phyloP scores from a whole-genome alignment of 768 basidiomycete genomes.

The Lentinula lateritia region DNA sequence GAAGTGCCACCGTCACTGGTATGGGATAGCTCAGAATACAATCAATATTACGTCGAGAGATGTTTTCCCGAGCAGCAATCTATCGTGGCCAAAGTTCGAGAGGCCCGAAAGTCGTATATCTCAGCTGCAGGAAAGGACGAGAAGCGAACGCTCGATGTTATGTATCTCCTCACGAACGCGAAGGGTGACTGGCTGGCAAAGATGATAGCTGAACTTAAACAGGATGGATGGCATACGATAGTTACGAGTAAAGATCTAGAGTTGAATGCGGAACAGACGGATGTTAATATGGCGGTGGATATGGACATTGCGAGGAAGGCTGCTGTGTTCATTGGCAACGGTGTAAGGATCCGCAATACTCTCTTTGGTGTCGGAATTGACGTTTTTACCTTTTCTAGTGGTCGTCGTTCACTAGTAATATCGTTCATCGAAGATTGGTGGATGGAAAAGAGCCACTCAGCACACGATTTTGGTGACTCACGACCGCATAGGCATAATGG shows the following conservation, averaged over 20 bases:
- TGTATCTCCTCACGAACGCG: slow-evolving; percentile 51
- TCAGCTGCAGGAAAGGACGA: slow-evolving; percentile 13
- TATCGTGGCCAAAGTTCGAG: slow-evolving; percentile 33
- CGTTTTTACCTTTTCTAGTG: slow-evolving; percentile 24
- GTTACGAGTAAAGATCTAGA: slow-evolving; percentile 34
- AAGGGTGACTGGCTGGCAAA: slow-evolving; percentile 35
- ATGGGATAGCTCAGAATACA: slow-evolving; percentile 26
- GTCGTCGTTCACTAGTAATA: slow-evolving; percentile 46
- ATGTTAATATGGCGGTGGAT: slow-evolving; percentile 22
- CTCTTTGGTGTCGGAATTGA: slow-evolving; percentile 24
- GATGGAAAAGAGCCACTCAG: slow-evolving; percentile 37
- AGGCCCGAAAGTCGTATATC: slow-evolving; percentile 31
- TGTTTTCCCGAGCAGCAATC: slow-evolving; percentile 39
- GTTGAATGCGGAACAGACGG: slow-evolving; percentile 15
- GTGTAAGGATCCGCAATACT: slow-evolving; percentile 12
- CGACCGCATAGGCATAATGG: too few relatives aligned
- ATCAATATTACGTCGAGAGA: slow-evolving; percentile 34
- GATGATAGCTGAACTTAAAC: slow-evolving; percentile 29
- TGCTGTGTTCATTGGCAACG: slow-evolving; percentile 30
- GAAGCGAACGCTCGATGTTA: slow-evolving; percentile 26
- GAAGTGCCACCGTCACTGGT: slow-evolving; percentile 22
- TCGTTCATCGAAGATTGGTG: slow-evolving; percentile 39
- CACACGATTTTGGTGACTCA: slow-evolving; percentile 31
- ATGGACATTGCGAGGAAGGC: slow-evolving; percentile 22
- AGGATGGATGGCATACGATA: slow-evolving; percentile 41